Percentiles rank a stretch among this genome's conserved stretches.
These are phyloP conservation scores for Imleria badia DNA, from an alignment of 768 basidiomycete genomes.

Conservation along the genomic window DNA sequence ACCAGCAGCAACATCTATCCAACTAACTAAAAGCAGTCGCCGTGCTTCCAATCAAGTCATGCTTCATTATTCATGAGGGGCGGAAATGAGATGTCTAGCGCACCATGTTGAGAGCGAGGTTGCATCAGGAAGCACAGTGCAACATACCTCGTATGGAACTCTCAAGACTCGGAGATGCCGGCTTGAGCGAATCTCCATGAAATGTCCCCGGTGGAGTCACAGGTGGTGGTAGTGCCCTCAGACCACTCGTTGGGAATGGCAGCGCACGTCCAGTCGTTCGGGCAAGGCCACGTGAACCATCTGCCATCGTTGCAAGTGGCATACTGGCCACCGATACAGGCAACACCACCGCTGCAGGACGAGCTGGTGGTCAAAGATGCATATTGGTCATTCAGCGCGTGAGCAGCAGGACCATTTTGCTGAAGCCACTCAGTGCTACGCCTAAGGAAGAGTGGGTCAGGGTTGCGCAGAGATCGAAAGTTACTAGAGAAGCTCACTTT, in stretches of 20 bases:
- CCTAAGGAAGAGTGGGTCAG: slow-evolving; percentile 16
- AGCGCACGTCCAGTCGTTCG: slow-evolving; percentile 17
- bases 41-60: slow-evolving; percentile 3
- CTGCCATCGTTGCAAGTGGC: slow-evolving; percentile 13
- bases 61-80: neutral
- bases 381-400: slow-evolving; percentile 27
- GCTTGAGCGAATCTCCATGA: slow-evolving; percentile 10
- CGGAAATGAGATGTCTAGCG: neutral
- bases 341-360: slow-evolving; percentile 15
- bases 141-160: neutral
- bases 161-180: slow-evolving; percentile 14
- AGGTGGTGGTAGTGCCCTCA: slow-evolving; percentile 20
- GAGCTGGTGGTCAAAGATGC: slow-evolving; percentile 11
- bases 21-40: slow-evolving; percentile 9
- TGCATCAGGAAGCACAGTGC: neutral
- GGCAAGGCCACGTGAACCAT: slow-evolving; percentile 15
- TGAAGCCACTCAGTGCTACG: slow-evolving; percentile 17
- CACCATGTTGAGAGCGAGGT: neutral
- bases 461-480: neutral
- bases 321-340: slow-evolving; percentile 21
- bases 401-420: slow-evolving; percentile 25
- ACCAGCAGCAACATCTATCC: too few relatives aligned
- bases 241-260: slow-evolving; percentile 26
- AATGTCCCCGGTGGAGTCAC: slow-evolving; percentile 14
- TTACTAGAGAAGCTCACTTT: too few relatives aligned